These are phyloP conservation scores for Alternaria sp. DNA, from an alignment of 2,329 filamentous ascomycete species.

Conservation along the genomic window DNA sequence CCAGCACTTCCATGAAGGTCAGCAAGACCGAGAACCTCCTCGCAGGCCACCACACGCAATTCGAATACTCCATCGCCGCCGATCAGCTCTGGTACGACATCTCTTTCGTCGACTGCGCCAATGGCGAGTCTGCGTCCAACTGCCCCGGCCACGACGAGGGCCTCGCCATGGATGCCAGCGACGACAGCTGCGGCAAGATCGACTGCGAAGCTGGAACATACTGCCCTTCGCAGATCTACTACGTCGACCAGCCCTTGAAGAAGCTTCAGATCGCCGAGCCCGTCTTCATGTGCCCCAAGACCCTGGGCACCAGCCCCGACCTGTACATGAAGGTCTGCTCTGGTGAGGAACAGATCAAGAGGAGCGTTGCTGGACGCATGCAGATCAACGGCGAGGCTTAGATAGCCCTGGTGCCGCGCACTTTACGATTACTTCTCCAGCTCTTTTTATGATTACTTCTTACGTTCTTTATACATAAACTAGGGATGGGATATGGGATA, in stretches of 20 bases:
- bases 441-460: constrained; percentile 4
- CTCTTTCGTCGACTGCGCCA: constrained; percentile 37
- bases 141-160: constrained; percentile 34
- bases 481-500: neutral
- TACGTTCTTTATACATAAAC: constrained; percentile 3
- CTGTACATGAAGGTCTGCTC: constrained; percentile 32
- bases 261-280: constrained; percentile 33
- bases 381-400: constrained; percentile 8
- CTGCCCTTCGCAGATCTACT: constrained; percentile 35
- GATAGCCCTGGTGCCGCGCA: neutral
- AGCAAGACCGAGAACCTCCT: constrained; percentile 29
- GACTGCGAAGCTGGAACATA: constrained; percentile 28
- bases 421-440: neutral
- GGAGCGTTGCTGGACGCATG: constrained; percentile 32
- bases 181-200: constrained; percentile 16
- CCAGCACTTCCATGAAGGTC: constrained; percentile 32
- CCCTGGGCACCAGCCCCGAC: constrained; percentile 22
- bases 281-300: constrained; percentile 27
- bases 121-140: constrained; percentile 21
- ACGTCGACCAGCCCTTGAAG: constrained; percentile 26
- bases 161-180: constrained; percentile 22
- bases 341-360: constrained; percentile 24
- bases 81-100: constrained; percentile 35
- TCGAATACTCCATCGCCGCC: constrained; percentile 32
- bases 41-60: constrained; percentile 32